Percentiles rank a stretch among this genome's conserved stretches.
Evolutionary conservation across 345 rosid genomes (phyloP).

Genomic region (Eutrema japonicum): DNA sequence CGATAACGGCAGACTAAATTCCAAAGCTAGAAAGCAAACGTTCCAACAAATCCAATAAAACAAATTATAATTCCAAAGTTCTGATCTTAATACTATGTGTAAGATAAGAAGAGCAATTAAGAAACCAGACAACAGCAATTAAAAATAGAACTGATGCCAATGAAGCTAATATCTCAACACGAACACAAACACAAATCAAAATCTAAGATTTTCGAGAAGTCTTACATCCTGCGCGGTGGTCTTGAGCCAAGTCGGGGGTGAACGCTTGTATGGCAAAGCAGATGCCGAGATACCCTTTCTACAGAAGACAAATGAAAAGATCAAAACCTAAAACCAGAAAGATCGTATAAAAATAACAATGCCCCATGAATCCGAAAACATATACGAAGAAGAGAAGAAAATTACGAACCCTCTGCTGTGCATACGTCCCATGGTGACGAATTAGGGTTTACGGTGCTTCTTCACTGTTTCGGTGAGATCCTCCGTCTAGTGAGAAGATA

Average conservation of each 20-base stretch:
- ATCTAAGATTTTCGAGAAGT: not conserved
- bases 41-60: constrained; percentile 1
- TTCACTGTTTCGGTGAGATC: constrained; percentile 13
- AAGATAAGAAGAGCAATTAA: not conserved
- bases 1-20: not conserved
- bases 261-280: constrained; percentile 84
- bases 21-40: not conserved
- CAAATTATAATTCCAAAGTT: not conserved
- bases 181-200: not conserved
- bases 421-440: constrained; percentile 83
- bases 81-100: not conserved
- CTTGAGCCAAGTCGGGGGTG: constrained; percentile 86
- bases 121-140: not conserved
- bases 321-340: not conserved
- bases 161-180: not conserved
- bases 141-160: not conserved
- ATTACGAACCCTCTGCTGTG: constrained; percentile 68
- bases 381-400: not conserved
- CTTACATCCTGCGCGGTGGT: constrained; percentile 57
- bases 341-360: not conserved
- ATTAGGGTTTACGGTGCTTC: constrained; percentile 4
- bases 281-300: constrained; percentile 92
- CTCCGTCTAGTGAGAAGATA: not conserved
- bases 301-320: not conserved
- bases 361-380: not conserved